phyloP scores from a whole-genome alignment of 1,284 basidiomycete species.

The Porogramme epimiltina region DNA sequence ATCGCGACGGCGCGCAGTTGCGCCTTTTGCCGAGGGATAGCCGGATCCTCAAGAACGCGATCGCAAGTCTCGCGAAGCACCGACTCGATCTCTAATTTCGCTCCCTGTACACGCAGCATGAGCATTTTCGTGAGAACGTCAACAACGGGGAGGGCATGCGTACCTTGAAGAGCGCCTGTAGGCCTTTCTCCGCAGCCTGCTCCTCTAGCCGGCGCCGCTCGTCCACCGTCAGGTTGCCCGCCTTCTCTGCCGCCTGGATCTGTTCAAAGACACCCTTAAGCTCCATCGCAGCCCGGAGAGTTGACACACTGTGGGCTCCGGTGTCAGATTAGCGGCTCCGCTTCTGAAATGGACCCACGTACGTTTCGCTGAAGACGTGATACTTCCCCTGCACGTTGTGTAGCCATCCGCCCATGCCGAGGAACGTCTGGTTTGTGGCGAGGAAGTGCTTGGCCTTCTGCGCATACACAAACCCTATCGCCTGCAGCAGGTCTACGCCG shows the following conservation, averaged over 20 bases:
- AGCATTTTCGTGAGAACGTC: not conserved
- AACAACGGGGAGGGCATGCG: conserved; percentile 7
- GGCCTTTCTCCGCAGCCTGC: conserved; percentile 94
- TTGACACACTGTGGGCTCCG: conserved; percentile 70
- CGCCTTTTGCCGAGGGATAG: conserved; percentile 59
- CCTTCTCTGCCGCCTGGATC: conserved; percentile 89
- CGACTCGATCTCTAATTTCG: conserved; percentile 94
- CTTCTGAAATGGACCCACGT: conserved; percentile 32
- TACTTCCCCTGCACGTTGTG: conserved; percentile 95
- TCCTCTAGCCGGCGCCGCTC: conserved; percentile 92
- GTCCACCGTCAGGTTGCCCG: conserved; percentile 83
- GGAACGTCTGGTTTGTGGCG: conserved; percentile 76
- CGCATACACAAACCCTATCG: conserved; percentile 89
- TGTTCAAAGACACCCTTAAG: conserved; percentile 96
- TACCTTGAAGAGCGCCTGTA: conserved; percentile 91
- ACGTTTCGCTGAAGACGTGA: conserved; percentile 93
- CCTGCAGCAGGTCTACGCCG: conserved; percentile 88
- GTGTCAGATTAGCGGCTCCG: not conserved
- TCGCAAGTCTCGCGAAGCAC: conserved; percentile 95
- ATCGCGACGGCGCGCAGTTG: conserved; percentile 80
- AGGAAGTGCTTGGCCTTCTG: conserved; percentile 83
- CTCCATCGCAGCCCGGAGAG: conserved; percentile 86
- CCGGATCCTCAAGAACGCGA: conserved; percentile 69
- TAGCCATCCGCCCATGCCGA: conserved; percentile 89
- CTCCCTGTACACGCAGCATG: conserved; percentile 55